phyloP scores from a whole-genome alignment of 2,329 filamentous ascomycete genomes.

The Dactylonectria macrodidyma region DNA sequence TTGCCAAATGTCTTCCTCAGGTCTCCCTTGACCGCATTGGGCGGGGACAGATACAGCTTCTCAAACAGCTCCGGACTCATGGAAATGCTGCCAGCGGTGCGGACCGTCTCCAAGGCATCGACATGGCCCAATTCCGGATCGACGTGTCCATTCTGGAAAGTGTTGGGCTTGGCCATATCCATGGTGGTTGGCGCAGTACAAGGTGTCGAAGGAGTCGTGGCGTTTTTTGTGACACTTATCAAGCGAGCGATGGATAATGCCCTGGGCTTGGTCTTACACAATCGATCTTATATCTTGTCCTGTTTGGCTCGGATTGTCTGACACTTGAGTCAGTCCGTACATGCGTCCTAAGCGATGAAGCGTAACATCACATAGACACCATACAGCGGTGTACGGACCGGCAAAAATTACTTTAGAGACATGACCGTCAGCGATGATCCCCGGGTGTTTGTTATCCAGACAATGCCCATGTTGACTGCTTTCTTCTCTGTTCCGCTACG shows the following conservation, averaged over 20 bases:
- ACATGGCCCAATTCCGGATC: conserved; percentile 15
- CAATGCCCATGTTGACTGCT: neutral
- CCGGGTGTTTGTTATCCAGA: neutral
- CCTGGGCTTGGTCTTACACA: neutral
- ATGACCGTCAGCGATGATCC: neutral
- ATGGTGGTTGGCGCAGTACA: neutral
- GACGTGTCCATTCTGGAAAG: conserved; percentile 40
- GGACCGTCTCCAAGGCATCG: conserved; percentile 35
- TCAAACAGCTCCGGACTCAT: conserved; percentile 73
- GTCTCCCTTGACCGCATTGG: conserved; percentile 64
- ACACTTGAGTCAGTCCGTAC: neutral
- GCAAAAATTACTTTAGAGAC: neutral
- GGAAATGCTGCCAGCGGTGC: conserved; percentile 51
- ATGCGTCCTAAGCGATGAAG: neutral
- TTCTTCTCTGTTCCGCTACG: neutral
- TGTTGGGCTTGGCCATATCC: neutral
- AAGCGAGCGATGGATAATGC: neutral
- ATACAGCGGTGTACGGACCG: neutral
- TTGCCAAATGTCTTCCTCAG: conserved; percentile 70
- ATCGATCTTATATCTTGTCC: neutral
- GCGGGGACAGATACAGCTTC: conserved; percentile 71
- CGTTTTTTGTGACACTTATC: neutral
- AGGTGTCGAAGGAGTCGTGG: neutral
- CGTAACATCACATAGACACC: neutral
- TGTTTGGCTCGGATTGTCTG: neutral